phyloP scores from a whole-genome alignment of 31 red algal genomes.

The Endocladia muricata region DNA sequence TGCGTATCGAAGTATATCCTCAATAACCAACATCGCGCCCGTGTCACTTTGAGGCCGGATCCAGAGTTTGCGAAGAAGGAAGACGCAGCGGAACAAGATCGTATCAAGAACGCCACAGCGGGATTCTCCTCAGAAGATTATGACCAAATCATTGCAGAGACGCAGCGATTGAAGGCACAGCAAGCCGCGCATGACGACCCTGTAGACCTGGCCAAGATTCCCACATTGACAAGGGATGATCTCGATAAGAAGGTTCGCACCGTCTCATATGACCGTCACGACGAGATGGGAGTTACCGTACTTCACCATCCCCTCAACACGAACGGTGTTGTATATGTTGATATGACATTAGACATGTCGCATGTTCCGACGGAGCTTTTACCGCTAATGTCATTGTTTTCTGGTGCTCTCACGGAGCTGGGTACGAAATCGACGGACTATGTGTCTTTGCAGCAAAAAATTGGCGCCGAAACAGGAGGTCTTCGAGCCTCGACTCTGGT shows the following conservation, averaged over 20 bases:
- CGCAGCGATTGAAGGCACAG: slow-evolving; percentile 88
- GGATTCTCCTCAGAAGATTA: slow-evolving; percentile 59
- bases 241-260: slow-evolving; percentile 72
- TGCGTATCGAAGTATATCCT: slow-evolving; percentile 78
- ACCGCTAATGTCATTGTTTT: slow-evolving; percentile 82
- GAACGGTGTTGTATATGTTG: slow-evolving; percentile 91
- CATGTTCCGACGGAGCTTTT: slow-evolving; percentile 77
- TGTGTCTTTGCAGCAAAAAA: slow-evolving; percentile 83
- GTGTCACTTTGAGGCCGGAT: slow-evolving; percentile 76
- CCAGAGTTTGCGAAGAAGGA: slow-evolving; percentile 61
- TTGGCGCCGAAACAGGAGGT: slow-evolving; percentile 94
- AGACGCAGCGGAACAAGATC: slow-evolving; percentile 66
- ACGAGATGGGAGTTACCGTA: slow-evolving; percentile 66
- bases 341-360: slow-evolving; percentile 80
- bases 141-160: slow-evolving; percentile 67
- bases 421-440: slow-evolving; percentile 81
- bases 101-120: slow-evolving; percentile 44
- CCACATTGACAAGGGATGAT: slow-evolving; percentile 67
- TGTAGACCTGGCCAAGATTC: slow-evolving; percentile 88
- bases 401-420: slow-evolving; percentile 71
- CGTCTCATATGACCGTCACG: slow-evolving; percentile 57
- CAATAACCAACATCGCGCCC: slow-evolving; percentile 77
- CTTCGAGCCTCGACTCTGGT: slow-evolving; percentile 52
- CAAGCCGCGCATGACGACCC: slow-evolving; percentile 89
- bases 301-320: slow-evolving; percentile 81